phyloP scores from a whole-genome alignment of 2,329 filamentous ascomycete species.

The Teratosphaeria nubilosa region DNA sequence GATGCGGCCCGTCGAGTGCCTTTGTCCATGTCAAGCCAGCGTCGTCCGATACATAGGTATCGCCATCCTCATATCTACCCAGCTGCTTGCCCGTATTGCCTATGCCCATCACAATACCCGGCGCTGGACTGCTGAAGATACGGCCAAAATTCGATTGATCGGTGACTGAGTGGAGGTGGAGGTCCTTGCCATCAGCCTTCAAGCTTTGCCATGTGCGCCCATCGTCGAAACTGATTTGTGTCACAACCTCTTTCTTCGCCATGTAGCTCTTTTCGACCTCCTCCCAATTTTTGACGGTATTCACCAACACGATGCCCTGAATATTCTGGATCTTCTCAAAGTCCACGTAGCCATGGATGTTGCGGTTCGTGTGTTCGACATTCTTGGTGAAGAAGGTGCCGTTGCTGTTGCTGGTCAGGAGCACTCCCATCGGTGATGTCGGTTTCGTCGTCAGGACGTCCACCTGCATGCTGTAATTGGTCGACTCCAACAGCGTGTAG shows the following conservation, averaged over 20 bases:
- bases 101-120: constrained; percentile 85
- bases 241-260: constrained; percentile 58
- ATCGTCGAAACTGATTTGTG: constrained; percentile 89
- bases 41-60: constrained; percentile 82
- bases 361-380: constrained; percentile 83
- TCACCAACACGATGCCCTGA: constrained; percentile 85
- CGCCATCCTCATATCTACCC: constrained; percentile 59
- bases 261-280: constrained; percentile 51
- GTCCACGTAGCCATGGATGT: constrained; percentile 66
- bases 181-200: constrained; percentile 50
- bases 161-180: constrained; percentile 91
- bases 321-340: constrained; percentile 91
- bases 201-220: constrained; percentile 73
- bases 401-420: constrained; percentile 95
- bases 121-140: constrained; percentile 87
- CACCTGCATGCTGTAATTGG: constrained; percentile 94
- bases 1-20: constrained; percentile 70
- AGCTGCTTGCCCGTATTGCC: constrained; percentile 78
- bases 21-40: constrained; percentile 77
- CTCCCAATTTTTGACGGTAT: constrained; percentile 77
- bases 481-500: constrained; percentile 91
- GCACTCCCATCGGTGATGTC: constrained; percentile 63
- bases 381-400: constrained; percentile 93
- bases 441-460: constrained; percentile 64
- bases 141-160: constrained; percentile 71